A percentile compares a stretch with the other conserved stretches of the same genome.
Conservation (phyloP, 2,329 filamentous ascomycete species). For the Aspergillus aculeatus region DNA sequence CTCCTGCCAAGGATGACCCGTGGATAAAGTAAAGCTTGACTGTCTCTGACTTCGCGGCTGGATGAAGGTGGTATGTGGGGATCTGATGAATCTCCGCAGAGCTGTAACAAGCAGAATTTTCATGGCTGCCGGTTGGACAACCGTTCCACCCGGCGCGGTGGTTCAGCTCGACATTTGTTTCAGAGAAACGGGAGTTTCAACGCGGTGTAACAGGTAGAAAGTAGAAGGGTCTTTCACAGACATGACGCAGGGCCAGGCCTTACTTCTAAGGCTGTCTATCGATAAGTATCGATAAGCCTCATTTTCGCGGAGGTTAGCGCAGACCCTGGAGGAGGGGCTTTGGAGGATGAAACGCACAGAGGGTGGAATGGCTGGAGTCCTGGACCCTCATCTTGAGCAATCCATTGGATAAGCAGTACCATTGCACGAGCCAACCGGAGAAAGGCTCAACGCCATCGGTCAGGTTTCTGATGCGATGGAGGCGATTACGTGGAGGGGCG, state of each 20-base stretch:
- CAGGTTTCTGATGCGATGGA: slow-evolving; percentile 2
- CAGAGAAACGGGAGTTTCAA: neutral
- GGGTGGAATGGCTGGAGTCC: neutral
- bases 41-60: neutral
- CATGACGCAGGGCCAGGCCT: neutral
- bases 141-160: neutral
- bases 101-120: neutral
- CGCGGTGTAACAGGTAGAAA: neutral
- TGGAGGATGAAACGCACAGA: neutral
- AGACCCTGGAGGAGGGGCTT: neutral
- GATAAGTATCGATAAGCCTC: neutral
- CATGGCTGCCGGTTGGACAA: neutral
- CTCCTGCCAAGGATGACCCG: neutral
- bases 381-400: neutral
- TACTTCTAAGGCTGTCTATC: neutral
- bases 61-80: neutral
- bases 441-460: neutral
- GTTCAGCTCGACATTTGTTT: neutral
- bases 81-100: neutral
- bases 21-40: neutral
- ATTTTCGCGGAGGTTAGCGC: neutral
- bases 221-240: neutral
- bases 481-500: slow-evolving; percentile 9
- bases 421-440: neutral
- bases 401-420: neutral